A percentile compares a stretch with the other conserved stretches of the same genome.
Conservation (phyloP, 202 grass and related monocot species). For the Brachypodium distachyon region DNA sequence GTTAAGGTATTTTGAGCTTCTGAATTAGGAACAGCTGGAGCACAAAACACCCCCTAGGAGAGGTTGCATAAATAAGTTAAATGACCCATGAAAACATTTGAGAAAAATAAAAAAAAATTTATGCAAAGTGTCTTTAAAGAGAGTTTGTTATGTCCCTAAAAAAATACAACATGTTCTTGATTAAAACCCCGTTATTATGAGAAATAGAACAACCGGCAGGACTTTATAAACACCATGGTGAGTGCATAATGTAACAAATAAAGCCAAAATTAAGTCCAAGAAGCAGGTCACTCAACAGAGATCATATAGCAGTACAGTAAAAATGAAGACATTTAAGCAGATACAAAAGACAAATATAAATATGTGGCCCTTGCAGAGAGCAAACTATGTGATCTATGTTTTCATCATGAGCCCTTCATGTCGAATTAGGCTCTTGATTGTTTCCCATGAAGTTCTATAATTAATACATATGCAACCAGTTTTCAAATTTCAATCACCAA, state of each 20-base stretch:
- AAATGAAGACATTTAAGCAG: not conserved
- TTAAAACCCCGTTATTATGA: not conserved
- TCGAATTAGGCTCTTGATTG: not conserved
- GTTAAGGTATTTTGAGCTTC: slow-evolving; percentile 1
- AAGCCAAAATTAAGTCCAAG: not conserved
- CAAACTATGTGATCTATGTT: not conserved
- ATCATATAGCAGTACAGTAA: not conserved
- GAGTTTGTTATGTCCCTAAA: not conserved
- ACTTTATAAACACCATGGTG: not conserved
- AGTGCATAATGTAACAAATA: not conserved
- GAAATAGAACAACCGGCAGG: not conserved
- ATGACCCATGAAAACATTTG: not conserved
- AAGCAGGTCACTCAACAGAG: not conserved
- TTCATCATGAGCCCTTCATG: not conserved
- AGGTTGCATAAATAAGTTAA: not conserved
- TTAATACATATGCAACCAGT: not conserved
- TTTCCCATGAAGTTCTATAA: not conserved
- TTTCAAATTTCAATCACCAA: not conserved
- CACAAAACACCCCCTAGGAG: not conserved
- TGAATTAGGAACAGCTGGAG: not conserved
- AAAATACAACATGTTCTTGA: not conserved
- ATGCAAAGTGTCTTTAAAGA: not conserved
- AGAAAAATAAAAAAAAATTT: not conserved
- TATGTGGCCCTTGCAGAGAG: not conserved
- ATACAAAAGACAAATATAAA: not conserved